These are phyloP conservation scores for Trifolium repens DNA, from an alignment of 306 rosid species.

Conservation along the genomic window DNA sequence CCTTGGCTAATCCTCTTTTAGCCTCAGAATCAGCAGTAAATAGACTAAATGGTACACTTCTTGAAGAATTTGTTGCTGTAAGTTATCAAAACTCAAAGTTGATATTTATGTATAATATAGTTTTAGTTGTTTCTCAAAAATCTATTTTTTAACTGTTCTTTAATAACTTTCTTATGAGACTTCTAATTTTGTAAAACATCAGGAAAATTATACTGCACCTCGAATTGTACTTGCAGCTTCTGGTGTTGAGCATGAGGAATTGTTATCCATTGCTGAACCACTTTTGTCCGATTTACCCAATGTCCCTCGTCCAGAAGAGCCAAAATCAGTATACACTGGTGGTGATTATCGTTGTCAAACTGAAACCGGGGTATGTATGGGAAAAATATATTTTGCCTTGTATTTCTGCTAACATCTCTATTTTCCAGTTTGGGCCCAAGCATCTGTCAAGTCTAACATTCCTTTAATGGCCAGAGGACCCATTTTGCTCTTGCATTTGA, in stretches of 20 bases:
- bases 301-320: slow-evolving; percentile 64
- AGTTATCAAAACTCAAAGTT: slow-evolving; percentile 46
- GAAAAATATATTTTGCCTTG: slow-evolving; percentile 23
- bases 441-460: slow-evolving; percentile 31
- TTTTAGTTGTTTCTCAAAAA: slow-evolving; percentile 13
- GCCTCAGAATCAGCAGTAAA: slow-evolving; percentile 71
- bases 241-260: slow-evolving; percentile 91
- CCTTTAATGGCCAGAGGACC: slow-evolving; percentile 66
- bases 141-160: slow-evolving; percentile 19
- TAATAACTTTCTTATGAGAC: slow-evolving; percentile 27
- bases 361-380: slow-evolving; percentile 76
- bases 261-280: slow-evolving; percentile 84
- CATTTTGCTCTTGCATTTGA: slow-evolving; percentile 96
- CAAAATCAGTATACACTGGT: slow-evolving; percentile 78
- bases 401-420: slow-evolving; percentile 21
- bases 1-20: slow-evolving; percentile 85
- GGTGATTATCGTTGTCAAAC: slow-evolving; percentile 90
- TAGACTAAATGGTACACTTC: slow-evolving; percentile 61
- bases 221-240: slow-evolving; percentile 87
- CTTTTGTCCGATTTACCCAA: slow-evolving; percentile 79
- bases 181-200: slow-evolving; percentile 44
- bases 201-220: slow-evolving; percentile 89
- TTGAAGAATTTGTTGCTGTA: slow-evolving; percentile 91
- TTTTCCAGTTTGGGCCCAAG: slow-evolving; percentile 29
- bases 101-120: slow-evolving; percentile 10